These are phyloP conservation scores for Exophiala bonariae DNA, from an alignment of 2,329 filamentous ascomycete species.

Conservation along the genomic window DNA sequence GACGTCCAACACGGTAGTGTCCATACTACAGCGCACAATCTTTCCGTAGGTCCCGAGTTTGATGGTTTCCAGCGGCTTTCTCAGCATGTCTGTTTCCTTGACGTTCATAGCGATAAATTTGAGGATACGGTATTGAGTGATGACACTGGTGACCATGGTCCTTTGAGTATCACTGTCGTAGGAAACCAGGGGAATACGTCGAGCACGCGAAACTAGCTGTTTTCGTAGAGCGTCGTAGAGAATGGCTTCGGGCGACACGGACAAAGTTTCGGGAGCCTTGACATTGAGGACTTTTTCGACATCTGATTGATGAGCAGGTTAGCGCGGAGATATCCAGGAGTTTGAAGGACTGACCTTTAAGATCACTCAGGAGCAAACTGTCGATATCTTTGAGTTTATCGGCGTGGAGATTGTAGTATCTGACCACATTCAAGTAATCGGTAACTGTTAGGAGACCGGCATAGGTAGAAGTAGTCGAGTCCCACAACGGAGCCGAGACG, in stretches of 20 bases:
- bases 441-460: constrained; percentile 92
- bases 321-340: no score
- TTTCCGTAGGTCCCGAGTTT: constrained; percentile 80
- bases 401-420: constrained; percentile 98
- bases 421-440: constrained; percentile 97
- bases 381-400: constrained; percentile 87
- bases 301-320: no score
- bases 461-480: constrained; percentile 88
- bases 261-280: constrained; percentile 87
- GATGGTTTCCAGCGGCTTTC: constrained; percentile 82
- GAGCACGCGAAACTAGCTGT: constrained; percentile 91
- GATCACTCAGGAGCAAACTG: constrained; percentile 86
- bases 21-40: constrained; percentile 82
- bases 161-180: constrained; percentile 90
- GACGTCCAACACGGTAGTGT: constrained; percentile 86
- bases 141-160: constrained; percentile 91
- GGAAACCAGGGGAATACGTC: constrained; percentile 90
- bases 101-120: constrained; percentile 98
- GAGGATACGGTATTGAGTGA: constrained; percentile 96
- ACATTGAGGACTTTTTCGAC: constrained; percentile 94
- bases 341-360: constrained; percentile 71
- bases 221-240: constrained; percentile 93
- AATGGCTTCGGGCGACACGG: constrained; percentile 86
- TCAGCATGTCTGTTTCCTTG: constrained; percentile 81
- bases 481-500: constrained; percentile 95